Percentiles rank a stretch among this genome's conserved stretches.
phyloP scores from a whole-genome alignment of 805 yeast genomes.

The Kuraishia borneana region DNA sequence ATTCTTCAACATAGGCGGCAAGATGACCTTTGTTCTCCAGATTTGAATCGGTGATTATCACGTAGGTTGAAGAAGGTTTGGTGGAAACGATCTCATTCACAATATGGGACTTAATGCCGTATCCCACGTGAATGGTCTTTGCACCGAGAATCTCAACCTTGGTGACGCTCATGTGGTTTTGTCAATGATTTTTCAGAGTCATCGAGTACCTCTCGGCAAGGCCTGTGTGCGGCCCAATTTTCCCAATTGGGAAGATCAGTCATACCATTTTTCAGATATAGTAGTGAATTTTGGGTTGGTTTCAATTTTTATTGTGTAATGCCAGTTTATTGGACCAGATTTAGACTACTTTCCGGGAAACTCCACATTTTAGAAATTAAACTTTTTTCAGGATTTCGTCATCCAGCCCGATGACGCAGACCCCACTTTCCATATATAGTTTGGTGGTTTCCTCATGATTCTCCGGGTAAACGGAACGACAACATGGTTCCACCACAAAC shows the following conservation, averaged over 20 bases:
- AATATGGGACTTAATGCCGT: constrained; percentile 63
- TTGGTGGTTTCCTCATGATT: constrained; percentile 22
- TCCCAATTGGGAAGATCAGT: no score
- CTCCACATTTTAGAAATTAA: no score
- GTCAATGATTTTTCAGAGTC: no score
- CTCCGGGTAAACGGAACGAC: constrained; percentile 43
- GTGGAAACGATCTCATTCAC: constrained; percentile 51
- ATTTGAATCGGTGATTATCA: constrained; percentile 79
- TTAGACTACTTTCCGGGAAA: no score
- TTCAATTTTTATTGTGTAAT: no score
- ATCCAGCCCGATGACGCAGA: constrained; percentile 9
- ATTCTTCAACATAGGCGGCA: constrained; percentile 29
- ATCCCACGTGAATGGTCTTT: constrained; percentile 85
- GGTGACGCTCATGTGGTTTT: no score
- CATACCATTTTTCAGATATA: no score
- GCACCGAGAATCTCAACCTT: constrained; percentile 74
- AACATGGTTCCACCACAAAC: constrained; percentile 43
- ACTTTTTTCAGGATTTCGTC: not conserved
- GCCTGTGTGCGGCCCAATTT: no score
- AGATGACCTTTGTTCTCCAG: constrained; percentile 57
- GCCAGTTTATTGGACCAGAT: no score
- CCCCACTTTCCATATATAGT: constrained; percentile 18
- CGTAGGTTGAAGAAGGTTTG: constrained; percentile 82
- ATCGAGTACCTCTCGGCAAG: no score
- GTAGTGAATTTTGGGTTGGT: no score